A percentile compares a stretch with the other conserved stretches of the same genome.
These are phyloP conservation scores for Saturnispora ahearnii DNA, from an alignment of 805 yeast species.

Conservation along the genomic window DNA sequence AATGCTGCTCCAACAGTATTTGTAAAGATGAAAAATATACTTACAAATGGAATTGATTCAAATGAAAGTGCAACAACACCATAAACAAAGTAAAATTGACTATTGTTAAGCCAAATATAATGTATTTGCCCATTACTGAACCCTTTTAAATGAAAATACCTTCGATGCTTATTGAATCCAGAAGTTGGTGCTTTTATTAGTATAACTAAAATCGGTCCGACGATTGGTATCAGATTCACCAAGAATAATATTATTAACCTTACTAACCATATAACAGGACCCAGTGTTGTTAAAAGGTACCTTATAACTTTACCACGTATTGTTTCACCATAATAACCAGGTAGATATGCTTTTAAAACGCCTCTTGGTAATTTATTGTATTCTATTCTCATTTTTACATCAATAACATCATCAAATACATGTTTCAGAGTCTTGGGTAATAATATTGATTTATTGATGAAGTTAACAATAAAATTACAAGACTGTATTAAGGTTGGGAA, in stretches of 20 bases:
- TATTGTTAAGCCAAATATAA: slow-evolving; percentile 28
- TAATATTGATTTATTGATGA: slow-evolving; percentile 23
- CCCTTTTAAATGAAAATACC: slow-evolving; percentile 52
- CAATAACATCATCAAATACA: slow-evolving; percentile 27
- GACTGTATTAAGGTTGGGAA: slow-evolving; percentile 25
- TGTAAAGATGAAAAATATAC: slow-evolving; percentile 47
- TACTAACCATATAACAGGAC: slow-evolving; percentile 35
- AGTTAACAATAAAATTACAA: slow-evolving; percentile 23
- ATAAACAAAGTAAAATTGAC: slow-evolving; percentile 33
- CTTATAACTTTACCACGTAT: slow-evolving; percentile 17
- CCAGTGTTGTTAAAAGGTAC: slow-evolving; percentile 9
- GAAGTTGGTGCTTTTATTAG: slow-evolving; percentile 45
- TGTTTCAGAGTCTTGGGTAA: slow-evolving; percentile 24
- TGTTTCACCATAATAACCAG: slow-evolving; percentile 24
- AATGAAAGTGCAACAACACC: slow-evolving; percentile 44
- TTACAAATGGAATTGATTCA: slow-evolving; percentile 46
- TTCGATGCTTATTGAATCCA: slow-evolving; percentile 42
- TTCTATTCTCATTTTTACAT: slow-evolving; percentile 16
- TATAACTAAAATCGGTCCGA: slow-evolving; percentile 50
- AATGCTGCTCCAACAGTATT: slow-evolving; percentile 55
- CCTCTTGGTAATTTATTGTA: slow-evolving; percentile 20
- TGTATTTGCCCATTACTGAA: slow-evolving; percentile 35
- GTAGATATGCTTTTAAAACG: slow-evolving; percentile 16
- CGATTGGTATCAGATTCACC: slow-evolving; percentile 43
- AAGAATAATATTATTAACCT: slow-evolving; percentile 30